These are phyloP conservation scores for Fusarium devonianum DNA, from an alignment of 2,329 filamentous ascomycete species.

Conservation along the genomic window DNA sequence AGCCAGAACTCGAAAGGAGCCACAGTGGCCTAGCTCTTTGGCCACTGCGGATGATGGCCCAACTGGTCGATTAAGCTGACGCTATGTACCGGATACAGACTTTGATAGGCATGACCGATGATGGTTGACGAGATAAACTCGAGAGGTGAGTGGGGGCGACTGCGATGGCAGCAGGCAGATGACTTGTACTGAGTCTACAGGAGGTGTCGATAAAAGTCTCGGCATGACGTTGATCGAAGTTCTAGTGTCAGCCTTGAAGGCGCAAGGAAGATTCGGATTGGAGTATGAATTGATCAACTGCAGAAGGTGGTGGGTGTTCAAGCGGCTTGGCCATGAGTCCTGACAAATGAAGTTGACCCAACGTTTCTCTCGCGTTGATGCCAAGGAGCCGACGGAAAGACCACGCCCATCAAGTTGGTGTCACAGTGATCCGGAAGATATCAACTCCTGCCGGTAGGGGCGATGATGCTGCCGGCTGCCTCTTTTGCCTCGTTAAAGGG, in stretches of 20 bases:
- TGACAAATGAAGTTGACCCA: too few relatives aligned
- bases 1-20: neutral
- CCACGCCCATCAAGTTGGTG: neutral
- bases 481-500: slow-evolving; percentile 1
- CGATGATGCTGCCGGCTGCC: slow-evolving; percentile 1
- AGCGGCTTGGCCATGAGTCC: neutral
- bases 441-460: too few relatives aligned
- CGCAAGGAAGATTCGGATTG: neutral
- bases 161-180: slow-evolving; percentile 6
- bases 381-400: slow-evolving; percentile 4
- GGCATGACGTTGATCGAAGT: slow-evolving; percentile 13
- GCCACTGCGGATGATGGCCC: neutral
- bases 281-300: slow-evolving; percentile 7
- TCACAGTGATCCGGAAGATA: slow-evolving; percentile 3
- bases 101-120: slow-evolving; percentile 2
- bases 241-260: slow-evolving; percentile 10
- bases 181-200: slow-evolving; percentile 1
- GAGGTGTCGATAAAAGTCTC: slow-evolving; percentile 12
- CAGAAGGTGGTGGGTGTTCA: neutral
- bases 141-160: slow-evolving; percentile 17
- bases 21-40: slow-evolving; percentile 6
- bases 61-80: neutral
- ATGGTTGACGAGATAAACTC: slow-evolving; percentile 1
- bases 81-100: neutral
- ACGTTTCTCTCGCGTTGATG: neutral